Percentiles rank a stretch among this genome's conserved stretches.
phyloP scores from a whole-genome alignment of 2,329 filamentous ascomycete genomes.

The Penicillium sp. region DNA sequence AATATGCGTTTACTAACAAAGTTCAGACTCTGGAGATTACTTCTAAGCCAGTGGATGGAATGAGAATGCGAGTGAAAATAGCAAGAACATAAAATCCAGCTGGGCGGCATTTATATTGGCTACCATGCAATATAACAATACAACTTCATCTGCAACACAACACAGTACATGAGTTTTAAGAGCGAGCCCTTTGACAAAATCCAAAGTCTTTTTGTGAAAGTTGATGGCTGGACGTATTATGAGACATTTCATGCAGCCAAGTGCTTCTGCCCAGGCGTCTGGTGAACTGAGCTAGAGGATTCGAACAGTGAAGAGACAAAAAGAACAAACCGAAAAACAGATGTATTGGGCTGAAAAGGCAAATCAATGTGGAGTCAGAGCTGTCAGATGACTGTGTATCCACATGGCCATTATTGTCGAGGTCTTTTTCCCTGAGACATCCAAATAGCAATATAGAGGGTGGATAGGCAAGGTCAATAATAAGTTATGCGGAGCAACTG shows the following conservation, averaged over 20 bases:
- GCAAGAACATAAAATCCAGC: background rate
- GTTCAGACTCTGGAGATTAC: slow-evolving; percentile 1
- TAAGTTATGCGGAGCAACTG: background rate
- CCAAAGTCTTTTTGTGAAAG: background rate
- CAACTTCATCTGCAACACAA: no score
- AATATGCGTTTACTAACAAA: background rate
- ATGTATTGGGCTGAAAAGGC: background rate
- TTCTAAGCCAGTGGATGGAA: background rate
- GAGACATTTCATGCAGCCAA: slow-evolving; percentile 1
- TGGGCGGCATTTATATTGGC: background rate
- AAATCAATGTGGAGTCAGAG: background rate
- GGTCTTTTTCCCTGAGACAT: background rate
- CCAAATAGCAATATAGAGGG: background rate
- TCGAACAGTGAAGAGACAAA: background rate
- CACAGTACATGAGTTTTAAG: background rate
- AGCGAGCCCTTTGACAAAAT: background rate
- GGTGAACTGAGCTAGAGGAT: background rate
- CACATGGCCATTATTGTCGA: background rate
- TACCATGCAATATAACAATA: background rate
- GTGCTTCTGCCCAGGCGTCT: background rate
- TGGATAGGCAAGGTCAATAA: background rate
- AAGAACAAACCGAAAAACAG: background rate
- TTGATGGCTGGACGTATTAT: background rate
- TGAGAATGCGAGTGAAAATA: background rate
- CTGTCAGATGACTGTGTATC: background rate